phyloP scores from a whole-genome alignment of 1,284 basidiomycete genomes.

The Irpex lacteus region DNA sequence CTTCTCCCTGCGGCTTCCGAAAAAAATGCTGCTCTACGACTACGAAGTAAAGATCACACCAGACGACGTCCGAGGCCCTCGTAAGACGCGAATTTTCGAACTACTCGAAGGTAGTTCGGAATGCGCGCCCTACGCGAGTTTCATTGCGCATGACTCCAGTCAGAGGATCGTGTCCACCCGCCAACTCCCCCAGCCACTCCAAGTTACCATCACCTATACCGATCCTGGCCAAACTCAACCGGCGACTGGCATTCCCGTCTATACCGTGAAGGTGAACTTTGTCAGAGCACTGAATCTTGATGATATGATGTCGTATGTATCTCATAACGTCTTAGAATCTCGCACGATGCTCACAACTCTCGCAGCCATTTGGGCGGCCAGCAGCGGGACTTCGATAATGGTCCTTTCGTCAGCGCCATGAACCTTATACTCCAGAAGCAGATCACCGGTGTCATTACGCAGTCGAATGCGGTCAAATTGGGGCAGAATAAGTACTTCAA shows the following conservation, averaged over 20 bases:
- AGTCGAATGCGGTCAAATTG: slow-evolving; percentile 48
- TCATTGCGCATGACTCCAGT: slow-evolving; percentile 62
- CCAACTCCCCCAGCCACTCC: slow-evolving; percentile 54
- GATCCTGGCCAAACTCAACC: slow-evolving; percentile 53
- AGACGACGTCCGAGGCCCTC: slow-evolving; percentile 17
- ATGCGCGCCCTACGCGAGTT: slow-evolving; percentile 38
- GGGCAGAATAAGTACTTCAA: slow-evolving; percentile 68
- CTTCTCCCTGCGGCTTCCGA: slow-evolving; percentile 53
- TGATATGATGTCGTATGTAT: slow-evolving; percentile 44
- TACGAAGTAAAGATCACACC: slow-evolving; percentile 60
- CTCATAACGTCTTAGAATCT: neutral
- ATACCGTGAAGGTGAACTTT: slow-evolving; percentile 50
- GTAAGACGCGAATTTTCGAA: slow-evolving; percentile 54
- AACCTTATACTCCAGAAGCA: slow-evolving; percentile 65
- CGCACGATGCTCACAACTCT: neutral
- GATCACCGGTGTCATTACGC: slow-evolving; percentile 31
- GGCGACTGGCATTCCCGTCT: slow-evolving; percentile 40
- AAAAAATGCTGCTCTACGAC: slow-evolving; percentile 48
- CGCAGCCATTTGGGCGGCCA: slow-evolving; percentile 53
- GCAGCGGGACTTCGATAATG: slow-evolving; percentile 42
- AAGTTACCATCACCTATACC: slow-evolving; percentile 45
- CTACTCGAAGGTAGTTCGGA: slow-evolving; percentile 50
- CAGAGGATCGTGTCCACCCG: slow-evolving; percentile 55
- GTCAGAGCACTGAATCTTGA: slow-evolving; percentile 41
- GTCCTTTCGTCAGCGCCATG: slow-evolving; percentile 57